A percentile compares a stretch with the other conserved stretches of the same genome.
phyloP scores from a whole-genome alignment of 805 yeast species.

The Candida multigemmis region DNA sequence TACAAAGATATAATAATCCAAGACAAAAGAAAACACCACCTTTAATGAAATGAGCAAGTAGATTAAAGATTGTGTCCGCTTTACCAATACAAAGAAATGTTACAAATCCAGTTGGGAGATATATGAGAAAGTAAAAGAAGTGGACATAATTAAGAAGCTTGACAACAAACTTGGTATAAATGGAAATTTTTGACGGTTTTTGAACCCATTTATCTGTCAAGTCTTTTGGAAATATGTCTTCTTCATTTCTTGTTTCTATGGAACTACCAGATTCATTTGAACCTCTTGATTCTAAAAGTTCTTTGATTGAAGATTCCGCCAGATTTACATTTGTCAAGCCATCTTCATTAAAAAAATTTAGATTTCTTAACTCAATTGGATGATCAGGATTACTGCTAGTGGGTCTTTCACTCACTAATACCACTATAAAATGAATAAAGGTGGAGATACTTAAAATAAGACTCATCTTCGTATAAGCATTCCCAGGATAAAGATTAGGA shows the following conservation, averaged over 20 bases:
- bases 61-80: constrained; percentile 60
- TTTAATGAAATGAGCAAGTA: constrained; percentile 91
- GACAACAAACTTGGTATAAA: too few species aligned
- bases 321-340: too few species aligned
- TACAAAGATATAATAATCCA: constrained; percentile 74
- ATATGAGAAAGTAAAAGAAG: constrained; percentile 48
- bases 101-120: constrained; percentile 53
- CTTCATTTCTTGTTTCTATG: too few species aligned
- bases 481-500: constrained; percentile 64
- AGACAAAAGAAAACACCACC: constrained; percentile 80
- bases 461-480: constrained; percentile 63
- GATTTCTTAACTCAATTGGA: too few species aligned
- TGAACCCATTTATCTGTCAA: too few species aligned
- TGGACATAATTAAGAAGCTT: constrained; percentile 54
- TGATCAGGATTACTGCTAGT: too few species aligned
- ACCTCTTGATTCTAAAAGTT: too few species aligned
- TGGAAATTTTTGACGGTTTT: too few species aligned
- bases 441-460: constrained; percentile 47
- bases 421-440: constrained; percentile 44
- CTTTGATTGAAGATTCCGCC: too few species aligned
- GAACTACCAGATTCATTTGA: too few species aligned
- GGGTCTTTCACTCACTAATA: constrained; percentile 40
- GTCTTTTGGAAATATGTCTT: too few species aligned
- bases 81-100: constrained; percentile 64
- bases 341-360: too few species aligned